Percentiles rank a stretch among this genome's conserved stretches.
Evolutionary conservation across 2,329 filamentous ascomycete genomes (phyloP).

Genomic region (Tolypocladium sp.): DNA sequence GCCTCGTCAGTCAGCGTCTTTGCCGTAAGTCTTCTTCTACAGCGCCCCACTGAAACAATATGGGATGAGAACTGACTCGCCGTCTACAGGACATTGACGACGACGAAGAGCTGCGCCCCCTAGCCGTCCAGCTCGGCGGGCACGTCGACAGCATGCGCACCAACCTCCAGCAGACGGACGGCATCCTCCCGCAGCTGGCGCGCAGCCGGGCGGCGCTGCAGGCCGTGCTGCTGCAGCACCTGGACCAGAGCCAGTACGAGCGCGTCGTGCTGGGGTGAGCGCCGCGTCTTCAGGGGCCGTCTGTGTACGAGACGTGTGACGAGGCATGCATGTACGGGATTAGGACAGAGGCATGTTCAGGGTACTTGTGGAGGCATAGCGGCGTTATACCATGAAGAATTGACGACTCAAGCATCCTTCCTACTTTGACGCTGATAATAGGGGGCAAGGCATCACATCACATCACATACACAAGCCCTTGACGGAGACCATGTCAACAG

Average conservation of each 20-base stretch:
- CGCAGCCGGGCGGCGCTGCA: constrained; percentile 40
- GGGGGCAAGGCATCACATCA: background rate
- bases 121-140: constrained; percentile 39
- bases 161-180: constrained; percentile 45
- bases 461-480: background rate
- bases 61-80: background rate
- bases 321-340: background rate
- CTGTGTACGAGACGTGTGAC: background rate
- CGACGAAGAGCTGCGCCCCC: constrained; percentile 33
- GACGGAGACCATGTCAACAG: background rate
- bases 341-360: background rate
- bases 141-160: constrained; percentile 48
- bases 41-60: background rate
- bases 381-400: background rate
- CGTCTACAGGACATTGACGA: constrained; percentile 6
- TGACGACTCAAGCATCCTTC: background rate
- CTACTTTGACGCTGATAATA: background rate
- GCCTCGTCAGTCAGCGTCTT: constrained; percentile 5
- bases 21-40: constrained; percentile 1
- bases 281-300: background rate
- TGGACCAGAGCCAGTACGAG: constrained; percentile 37
- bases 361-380: background rate
- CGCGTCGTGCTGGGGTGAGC: constrained; percentile 33
- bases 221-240: constrained; percentile 34
- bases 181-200: constrained; percentile 38